Evolutionary conservation across 176 grass and related monocot species (phyloP).

Genomic region (Triticum urartu): DNA sequence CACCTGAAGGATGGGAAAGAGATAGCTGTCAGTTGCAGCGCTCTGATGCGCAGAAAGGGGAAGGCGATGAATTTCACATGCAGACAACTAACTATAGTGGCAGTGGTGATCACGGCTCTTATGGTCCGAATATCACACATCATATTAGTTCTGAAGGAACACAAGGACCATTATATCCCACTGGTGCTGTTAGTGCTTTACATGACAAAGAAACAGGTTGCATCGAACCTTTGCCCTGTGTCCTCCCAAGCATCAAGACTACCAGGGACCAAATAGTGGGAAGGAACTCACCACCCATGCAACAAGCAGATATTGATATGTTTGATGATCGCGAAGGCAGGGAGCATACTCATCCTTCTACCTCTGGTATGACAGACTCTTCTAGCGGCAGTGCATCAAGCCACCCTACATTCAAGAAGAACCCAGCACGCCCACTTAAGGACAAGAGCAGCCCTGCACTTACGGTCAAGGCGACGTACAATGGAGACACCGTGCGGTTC

Average conservation of each 20-base stretch:
- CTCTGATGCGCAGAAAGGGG: slow-evolving; percentile 20
- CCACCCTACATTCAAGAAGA: slow-evolving; percentile 61
- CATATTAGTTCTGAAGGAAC: slow-evolving; percentile 24
- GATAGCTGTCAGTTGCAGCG: slow-evolving; percentile 21
- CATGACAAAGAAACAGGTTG: neutral
- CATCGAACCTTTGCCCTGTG: neutral
- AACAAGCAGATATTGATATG: slow-evolving; percentile 40
- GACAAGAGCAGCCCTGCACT: slow-evolving; percentile 34
- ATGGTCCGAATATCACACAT: neutral
- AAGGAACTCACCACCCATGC: slow-evolving; percentile 20
- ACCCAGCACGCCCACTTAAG: neutral
- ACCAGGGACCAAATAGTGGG: neutral
- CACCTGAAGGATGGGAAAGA: slow-evolving; percentile 28
- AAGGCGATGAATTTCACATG: slow-evolving; percentile 24
- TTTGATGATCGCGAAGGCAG: slow-evolving; percentile 24
- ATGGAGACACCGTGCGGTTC: slow-evolving; percentile 76
- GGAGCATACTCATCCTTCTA: slow-evolving; percentile 56
- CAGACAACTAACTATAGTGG: slow-evolving; percentile 14
- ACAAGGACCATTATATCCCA: slow-evolving; percentile 3
- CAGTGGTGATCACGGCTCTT: neutral
- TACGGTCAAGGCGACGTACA: slow-evolving; percentile 84
- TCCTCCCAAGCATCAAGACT: slow-evolving; percentile 1
- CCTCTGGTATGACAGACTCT: slow-evolving; percentile 76
- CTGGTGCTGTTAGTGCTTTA: neutral
- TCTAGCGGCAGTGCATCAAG: slow-evolving; percentile 82